Conservation (phyloP, 176 grass and related monocot species). For the Aegilops sharonensis region DNA sequence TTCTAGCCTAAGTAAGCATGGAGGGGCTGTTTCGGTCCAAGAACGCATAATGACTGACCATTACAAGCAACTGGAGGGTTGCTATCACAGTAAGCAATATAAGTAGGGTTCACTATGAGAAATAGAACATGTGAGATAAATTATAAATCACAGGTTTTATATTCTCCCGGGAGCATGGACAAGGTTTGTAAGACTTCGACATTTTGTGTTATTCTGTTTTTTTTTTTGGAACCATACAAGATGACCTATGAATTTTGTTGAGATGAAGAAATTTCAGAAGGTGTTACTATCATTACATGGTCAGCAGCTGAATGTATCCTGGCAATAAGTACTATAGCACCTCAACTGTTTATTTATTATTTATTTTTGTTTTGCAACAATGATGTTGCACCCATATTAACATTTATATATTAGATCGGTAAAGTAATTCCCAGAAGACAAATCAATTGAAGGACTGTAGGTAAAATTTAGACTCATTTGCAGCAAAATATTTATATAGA, state of each 20-base stretch:
- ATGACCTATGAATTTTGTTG: not conserved
- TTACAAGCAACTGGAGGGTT: not conserved
- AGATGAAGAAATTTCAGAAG: not conserved
- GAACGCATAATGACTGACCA: not conserved
- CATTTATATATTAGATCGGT: not conserved
- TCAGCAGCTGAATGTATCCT: not conserved
- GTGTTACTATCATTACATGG: not conserved
- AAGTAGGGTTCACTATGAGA: not conserved
- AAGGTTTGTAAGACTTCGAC: not conserved
- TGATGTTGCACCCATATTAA: not conserved
- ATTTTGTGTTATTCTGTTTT: not conserved
- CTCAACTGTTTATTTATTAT: not conserved
- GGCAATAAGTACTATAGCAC: not conserved
- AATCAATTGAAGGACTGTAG: not conserved
- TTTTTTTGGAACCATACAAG: not conserved
- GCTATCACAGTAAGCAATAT: not conserved
- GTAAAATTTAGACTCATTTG: not conserved
- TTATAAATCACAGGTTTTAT: not conserved
- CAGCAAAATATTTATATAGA: not conserved
- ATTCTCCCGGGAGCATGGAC: not conserved
- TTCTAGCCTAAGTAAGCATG: not conserved
- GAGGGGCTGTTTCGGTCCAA: not conserved
- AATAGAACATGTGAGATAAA: not conserved
- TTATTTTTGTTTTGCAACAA: not conserved
- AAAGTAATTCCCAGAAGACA: not conserved